A percentile compares a stretch with the other conserved stretches of the same genome.
These are phyloP conservation scores for Saprolegnia diclina DNA, from an alignment of 352 stramenopile species.

Conservation along the genomic window DNA sequence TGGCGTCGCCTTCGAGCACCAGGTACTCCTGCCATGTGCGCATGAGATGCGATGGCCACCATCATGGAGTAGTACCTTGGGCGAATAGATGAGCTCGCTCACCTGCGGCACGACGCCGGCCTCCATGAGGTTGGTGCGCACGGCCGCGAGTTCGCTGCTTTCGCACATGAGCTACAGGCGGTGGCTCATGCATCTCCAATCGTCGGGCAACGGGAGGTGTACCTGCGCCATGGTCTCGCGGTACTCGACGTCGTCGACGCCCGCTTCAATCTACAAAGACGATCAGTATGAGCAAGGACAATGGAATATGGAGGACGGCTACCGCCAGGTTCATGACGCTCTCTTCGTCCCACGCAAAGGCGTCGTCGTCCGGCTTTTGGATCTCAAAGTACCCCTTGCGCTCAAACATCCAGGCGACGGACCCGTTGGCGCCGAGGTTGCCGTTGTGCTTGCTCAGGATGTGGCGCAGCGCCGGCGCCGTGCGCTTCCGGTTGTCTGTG, in stretches of 20 bases:
- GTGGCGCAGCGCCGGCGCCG: constrained; percentile 69
- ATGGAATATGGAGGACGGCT: neutral
- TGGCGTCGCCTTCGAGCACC: constrained; percentile 43
- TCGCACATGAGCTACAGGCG: constrained; percentile 46
- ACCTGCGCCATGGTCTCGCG: constrained; percentile 53
- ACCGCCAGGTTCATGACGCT: constrained; percentile 70
- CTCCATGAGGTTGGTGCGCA: constrained; percentile 50
- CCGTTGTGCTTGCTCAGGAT: constrained; percentile 66
- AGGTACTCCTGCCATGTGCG: constrained; percentile 46
- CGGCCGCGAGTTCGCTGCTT: constrained; percentile 49
- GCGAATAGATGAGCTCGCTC: constrained; percentile 73
- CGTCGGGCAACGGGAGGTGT: neutral
- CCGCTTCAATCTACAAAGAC: constrained; percentile 49
- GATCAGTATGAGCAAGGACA: too few species aligned
- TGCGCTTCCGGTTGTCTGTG: constrained; percentile 78
- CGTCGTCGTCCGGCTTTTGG: neutral
- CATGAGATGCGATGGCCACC: neutral
- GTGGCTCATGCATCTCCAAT: neutral
- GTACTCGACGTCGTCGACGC: constrained; percentile 63
- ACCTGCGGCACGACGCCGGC: constrained; percentile 58
- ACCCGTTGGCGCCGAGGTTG: constrained; percentile 63
- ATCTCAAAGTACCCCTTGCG: constrained; percentile 81
- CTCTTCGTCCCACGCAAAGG: constrained; percentile 46
- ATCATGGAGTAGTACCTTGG: constrained; percentile 34
- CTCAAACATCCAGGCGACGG: constrained; percentile 81